phyloP scores from a whole-genome alignment of 2,329 filamentous ascomycete species.

The Penicillium crustosum region DNA sequence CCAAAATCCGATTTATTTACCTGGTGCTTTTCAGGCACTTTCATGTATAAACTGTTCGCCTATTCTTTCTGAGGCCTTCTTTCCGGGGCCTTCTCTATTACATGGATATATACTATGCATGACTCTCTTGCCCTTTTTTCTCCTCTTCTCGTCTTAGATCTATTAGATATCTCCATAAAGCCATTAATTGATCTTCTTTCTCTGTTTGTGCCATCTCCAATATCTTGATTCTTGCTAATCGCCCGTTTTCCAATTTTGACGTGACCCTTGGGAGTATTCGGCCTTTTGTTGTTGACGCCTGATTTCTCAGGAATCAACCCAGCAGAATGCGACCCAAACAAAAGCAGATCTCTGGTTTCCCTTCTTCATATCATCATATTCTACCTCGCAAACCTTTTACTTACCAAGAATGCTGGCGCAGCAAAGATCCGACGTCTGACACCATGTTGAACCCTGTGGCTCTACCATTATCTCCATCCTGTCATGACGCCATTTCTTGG shows the following conservation, averaged over 20 bases:
- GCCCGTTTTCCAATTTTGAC: not conserved
- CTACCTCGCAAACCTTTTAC: not conserved
- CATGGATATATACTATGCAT: not conserved
- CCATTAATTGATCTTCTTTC: too few relatives aligned
- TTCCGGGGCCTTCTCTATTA: too few relatives aligned
- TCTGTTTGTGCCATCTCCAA: not conserved
- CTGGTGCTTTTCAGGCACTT: not conserved
- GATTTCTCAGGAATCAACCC: not conserved
- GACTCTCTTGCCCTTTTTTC: not conserved
- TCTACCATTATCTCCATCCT: constrained; percentile 52
- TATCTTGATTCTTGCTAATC: too few relatives aligned
- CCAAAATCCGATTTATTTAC: not conserved
- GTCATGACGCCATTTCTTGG: constrained; percentile 57
- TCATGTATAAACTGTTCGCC: not conserved
- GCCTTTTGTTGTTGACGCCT: not conserved
- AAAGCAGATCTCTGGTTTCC: not conserved
- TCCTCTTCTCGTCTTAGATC: not conserved
- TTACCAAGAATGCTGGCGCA: not conserved
- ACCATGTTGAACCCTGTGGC: constrained; percentile 37
- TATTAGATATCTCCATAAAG: not conserved
- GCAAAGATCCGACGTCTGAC: not conserved
- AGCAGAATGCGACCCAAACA: constrained; percentile 7
- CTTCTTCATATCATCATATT: not conserved
- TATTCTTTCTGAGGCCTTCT: not conserved
- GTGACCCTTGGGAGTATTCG: not conserved